Evolutionary conservation across 2,329 filamentous ascomycete genomes (phyloP).

Genomic region (Colletotrichum sp.): DNA sequence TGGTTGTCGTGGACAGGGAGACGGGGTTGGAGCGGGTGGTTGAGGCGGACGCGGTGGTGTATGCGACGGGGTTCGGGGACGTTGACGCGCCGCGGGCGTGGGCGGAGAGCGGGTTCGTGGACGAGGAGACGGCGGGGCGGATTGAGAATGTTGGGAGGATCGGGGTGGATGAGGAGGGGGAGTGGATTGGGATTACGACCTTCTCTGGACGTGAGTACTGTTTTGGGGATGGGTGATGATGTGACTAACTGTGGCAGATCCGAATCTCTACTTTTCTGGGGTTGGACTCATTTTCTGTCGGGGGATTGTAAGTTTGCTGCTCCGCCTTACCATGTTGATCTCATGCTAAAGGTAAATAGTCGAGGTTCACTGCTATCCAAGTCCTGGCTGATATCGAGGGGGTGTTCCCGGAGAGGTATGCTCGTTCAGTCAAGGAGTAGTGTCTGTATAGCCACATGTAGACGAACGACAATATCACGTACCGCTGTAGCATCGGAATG

Average conservation of each 20-base stretch:
- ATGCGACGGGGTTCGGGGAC: slow-evolving; percentile 46
- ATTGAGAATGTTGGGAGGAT: neutral
- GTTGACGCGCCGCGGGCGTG: slow-evolving; percentile 36
- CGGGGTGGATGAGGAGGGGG: slow-evolving; percentile 8
- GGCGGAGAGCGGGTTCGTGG: neutral
- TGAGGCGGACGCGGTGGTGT: slow-evolving; percentile 44
- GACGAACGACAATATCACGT: neutral
- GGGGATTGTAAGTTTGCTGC: neutral
- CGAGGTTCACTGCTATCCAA: neutral
- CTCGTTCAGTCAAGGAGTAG: neutral
- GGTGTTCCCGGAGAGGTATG: neutral
- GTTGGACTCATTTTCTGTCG: neutral
- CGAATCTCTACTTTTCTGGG: slow-evolving; percentile 12
- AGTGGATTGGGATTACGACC: neutral
- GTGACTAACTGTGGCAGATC: neutral
- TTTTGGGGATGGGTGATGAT: neutral
- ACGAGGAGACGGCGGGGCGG: neutral
- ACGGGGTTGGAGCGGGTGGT: slow-evolving; percentile 22
- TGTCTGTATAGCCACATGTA: neutral
- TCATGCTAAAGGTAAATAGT: neutral
- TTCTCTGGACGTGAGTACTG: slow-evolving; percentile 10
- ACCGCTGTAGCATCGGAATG: neutral
- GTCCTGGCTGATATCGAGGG: slow-evolving; percentile 1
- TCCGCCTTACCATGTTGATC: neutral
- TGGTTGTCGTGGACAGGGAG: slow-evolving; percentile 30